Base-by-base conservation (phyloP, 257 asterid species). In the Fraxinus cuspidata region DNA sequence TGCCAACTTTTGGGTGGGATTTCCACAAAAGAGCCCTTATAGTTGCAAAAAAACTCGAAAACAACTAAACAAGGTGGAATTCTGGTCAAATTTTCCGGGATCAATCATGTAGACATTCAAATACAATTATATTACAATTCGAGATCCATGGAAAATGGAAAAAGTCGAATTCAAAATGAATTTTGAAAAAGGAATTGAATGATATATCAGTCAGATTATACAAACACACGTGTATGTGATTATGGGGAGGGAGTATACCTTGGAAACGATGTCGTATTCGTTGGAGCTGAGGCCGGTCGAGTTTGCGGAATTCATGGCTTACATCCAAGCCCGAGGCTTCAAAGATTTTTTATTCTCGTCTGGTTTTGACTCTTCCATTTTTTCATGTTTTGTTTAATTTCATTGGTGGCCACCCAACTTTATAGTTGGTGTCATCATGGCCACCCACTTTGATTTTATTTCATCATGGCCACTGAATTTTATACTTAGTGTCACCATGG, bases 231-330 rank as follows among this genome's bases (percentile, higher is more conserved):
- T 44, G 70, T 60, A 21, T 66, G 29, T 23, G 3, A 21, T 35
- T 21, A 47, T 56, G 70, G 70, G 1, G 32, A 60, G 16, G 71
- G 11, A 75, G 38, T 7, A 76, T 66, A 88, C 86, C 88, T 38
- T 84, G 35, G 70, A 75, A 74, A 76, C 77, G 79, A 3, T 82
- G 79, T 79, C 84, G 80, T 44, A 16, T 34, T 71, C 66, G 82
- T 64, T 21, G 69, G 83, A 49, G 74, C 80, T 80, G 74, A 80
- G 77, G 83, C 78, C 47, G 83, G 76, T 76, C 80, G 88, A 80
- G 81, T 69, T 76, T 64, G 83, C 74, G 77, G 73, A 70, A 81
- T 72, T 84, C 91, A 87, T 87, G 16, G 83, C 29, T 81, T 66
- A 78, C 81, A 51, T 74, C 74, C 74, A 10, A 25, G 51, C 31